Conservation (phyloP, 2,329 filamentous ascomycete species). For the Raffaelea deltoideospora region DNA sequence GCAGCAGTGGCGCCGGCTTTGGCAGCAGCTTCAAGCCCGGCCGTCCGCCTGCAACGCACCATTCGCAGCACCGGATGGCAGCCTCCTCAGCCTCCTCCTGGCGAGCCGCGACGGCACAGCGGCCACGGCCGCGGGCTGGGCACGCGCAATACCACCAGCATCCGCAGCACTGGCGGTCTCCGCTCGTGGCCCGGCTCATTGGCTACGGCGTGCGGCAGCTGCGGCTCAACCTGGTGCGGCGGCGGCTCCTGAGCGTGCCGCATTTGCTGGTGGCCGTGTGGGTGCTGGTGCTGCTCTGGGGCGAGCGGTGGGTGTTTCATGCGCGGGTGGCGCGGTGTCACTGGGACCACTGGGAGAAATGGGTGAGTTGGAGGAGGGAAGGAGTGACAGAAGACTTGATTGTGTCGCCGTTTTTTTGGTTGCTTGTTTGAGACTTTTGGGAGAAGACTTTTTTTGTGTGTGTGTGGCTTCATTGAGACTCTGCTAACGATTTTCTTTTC, state of each 20-base stretch:
- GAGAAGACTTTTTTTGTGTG: no score
- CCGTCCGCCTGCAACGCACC: conserved; percentile 13
- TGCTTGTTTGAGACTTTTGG: no score
- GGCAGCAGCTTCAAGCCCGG: no score
- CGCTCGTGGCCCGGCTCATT: conserved; percentile 7
- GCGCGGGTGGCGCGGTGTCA: conserved; percentile 55
- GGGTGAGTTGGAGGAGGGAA: conserved; percentile 42
- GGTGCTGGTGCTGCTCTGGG: conserved; percentile 66
- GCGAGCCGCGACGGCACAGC: no score
- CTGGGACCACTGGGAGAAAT: conserved; percentile 85
- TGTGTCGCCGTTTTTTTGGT: no score
- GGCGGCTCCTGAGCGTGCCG: conserved; percentile 44
- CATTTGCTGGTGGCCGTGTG: conserved; percentile 58
- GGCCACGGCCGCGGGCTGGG: conserved; percentile 9
- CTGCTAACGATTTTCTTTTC: no score
- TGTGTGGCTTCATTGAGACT: no score
- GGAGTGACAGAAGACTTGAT: conserved; percentile 8
- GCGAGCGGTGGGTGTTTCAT: conserved; percentile 66
- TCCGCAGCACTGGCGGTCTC: conserved; percentile 26
- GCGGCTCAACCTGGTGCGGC: conserved; percentile 30
- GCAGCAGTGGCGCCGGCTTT: no score
- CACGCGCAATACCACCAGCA: no score
- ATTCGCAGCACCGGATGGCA: background rate
- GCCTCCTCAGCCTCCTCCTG: conserved; percentile 7
- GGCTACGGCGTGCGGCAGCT: conserved; percentile 13